phyloP scores from a whole-genome alignment of 2,329 filamentous ascomycete species.

The Fusarium sp. region DNA sequence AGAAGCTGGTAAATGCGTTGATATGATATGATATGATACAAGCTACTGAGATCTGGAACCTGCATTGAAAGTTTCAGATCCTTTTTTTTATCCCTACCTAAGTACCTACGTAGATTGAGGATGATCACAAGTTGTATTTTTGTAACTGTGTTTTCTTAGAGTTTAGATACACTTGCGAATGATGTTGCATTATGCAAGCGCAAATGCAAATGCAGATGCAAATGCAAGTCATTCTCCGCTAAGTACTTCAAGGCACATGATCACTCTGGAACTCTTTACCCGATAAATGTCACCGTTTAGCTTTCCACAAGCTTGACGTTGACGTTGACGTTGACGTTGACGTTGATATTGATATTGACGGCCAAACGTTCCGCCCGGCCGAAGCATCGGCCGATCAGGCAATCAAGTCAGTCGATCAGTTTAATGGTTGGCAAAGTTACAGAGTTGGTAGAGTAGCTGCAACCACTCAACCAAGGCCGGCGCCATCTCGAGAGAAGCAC shows the following conservation, averaged over 20 bases:
- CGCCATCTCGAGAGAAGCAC: slow-evolving; percentile 5
- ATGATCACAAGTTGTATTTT: background rate
- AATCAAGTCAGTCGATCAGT: background rate
- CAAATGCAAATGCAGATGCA: background rate
- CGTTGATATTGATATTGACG: background rate
- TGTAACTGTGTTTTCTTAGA: background rate
- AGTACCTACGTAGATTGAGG: background rate
- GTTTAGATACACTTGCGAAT: slow-evolving; percentile 24
- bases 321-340: background rate
- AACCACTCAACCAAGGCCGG: slow-evolving; percentile 9
- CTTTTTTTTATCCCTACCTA: background rate
- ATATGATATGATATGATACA: background rate
- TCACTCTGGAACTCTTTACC: background rate
- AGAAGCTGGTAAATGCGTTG: background rate
- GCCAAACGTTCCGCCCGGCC: slow-evolving; percentile 6
- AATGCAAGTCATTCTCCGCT: background rate
- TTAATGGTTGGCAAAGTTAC: slow-evolving; percentile 7
- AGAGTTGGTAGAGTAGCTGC: slow-evolving; percentile 1
- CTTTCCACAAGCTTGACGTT: background rate
- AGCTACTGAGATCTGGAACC: slow-evolving; percentile 1
- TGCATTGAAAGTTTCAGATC: background rate
- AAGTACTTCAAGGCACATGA: background rate
- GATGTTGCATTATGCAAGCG: slow-evolving; percentile 23
- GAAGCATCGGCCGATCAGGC: slow-evolving; percentile 22
- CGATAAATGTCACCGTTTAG: background rate